These are phyloP conservation scores for Pleoardoris graminearum DNA, from an alignment of 2,329 filamentous ascomycete genomes.

Conservation along the genomic window DNA sequence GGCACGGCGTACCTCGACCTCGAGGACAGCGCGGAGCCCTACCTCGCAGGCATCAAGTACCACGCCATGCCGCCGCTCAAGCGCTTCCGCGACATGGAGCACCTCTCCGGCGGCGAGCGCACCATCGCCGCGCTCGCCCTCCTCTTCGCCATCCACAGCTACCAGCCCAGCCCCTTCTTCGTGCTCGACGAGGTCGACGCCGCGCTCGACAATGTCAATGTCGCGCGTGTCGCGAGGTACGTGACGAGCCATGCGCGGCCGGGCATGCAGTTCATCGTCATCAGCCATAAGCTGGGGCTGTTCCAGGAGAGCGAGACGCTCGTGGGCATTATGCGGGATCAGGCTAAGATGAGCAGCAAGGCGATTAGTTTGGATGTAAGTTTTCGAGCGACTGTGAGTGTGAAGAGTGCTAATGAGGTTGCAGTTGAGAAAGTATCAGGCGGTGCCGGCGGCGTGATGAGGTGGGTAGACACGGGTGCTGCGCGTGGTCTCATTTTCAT, in stretches of 20 bases:
- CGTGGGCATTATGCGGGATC: conserved; percentile 94
- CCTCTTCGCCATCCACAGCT: conserved; percentile 94
- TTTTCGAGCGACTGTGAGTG: conserved; percentile 8
- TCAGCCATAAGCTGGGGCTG: conserved; percentile 90
- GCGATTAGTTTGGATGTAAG: conserved; percentile 95
- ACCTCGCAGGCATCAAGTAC: conserved; percentile 94
- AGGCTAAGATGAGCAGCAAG: conserved; percentile 88
- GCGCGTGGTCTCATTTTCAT: too few relatives aligned
- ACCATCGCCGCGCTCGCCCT: conserved; percentile 98
- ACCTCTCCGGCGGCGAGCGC: conserved; percentile 95
- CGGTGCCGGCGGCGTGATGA: conserved; percentile 11
- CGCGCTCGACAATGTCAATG: conserved; percentile 96
- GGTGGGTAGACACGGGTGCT: background rate
- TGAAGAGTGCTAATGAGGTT: conserved; percentile 11
- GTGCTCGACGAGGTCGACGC: conserved; percentile 98
- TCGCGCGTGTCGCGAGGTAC: conserved; percentile 94
- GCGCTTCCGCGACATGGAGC: conserved; percentile 98
- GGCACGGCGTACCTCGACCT: conserved; percentile 88
- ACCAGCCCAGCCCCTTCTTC: conserved; percentile 95
- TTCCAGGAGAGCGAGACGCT: conserved; percentile 97
- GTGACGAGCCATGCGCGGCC: conserved; percentile 91
- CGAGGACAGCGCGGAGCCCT: conserved; percentile 95
- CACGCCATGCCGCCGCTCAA: conserved; percentile 98
- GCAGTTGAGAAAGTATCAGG: conserved; percentile 32
- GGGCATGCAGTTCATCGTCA: conserved; percentile 99